Percentiles rank a stretch among this genome's conserved stretches.
These are phyloP conservation scores for Theileria luwenshuni DNA, from an alignment of 169 alveolate species.

Conservation along the genomic window DNA sequence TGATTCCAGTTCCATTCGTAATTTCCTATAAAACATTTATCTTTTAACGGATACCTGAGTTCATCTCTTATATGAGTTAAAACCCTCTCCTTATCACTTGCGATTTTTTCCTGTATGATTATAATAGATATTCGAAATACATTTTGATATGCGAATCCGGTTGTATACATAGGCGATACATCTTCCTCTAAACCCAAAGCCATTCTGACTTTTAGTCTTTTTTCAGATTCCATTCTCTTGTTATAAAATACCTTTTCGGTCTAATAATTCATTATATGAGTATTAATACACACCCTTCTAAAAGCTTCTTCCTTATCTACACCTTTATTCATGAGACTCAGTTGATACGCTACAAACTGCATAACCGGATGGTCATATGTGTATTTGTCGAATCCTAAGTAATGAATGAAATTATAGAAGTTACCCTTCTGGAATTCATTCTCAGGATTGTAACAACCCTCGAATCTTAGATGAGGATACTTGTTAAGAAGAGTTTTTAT, in stretches of 20 bases:
- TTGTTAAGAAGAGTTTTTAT: constrained; percentile 69
- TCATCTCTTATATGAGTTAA: constrained; percentile 54
- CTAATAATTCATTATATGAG: constrained; percentile 21
- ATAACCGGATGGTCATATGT: constrained; percentile 62
- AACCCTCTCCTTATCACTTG: constrained; percentile 45
- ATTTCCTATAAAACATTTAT: too few relatives aligned
- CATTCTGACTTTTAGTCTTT: constrained; percentile 71
- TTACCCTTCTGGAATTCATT: constrained; percentile 80
- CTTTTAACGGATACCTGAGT: too few relatives aligned
- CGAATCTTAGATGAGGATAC: constrained; percentile 85
- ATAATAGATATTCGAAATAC: constrained; percentile 14
- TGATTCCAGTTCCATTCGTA: too few relatives aligned
- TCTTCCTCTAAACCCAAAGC: constrained; percentile 73
- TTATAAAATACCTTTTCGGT: constrained; percentile 73
- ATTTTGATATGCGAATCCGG: constrained; percentile 66
- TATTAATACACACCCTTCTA: constrained; percentile 21
- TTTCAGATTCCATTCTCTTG: constrained; percentile 75
- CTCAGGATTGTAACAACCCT: constrained; percentile 79
- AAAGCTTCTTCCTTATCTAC: constrained; percentile 72
- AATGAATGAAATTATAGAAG: background rate
- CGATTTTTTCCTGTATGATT: constrained; percentile 56
- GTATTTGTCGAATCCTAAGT: constrained; percentile 54
- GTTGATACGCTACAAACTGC: constrained; percentile 65
- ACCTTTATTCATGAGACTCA: constrained; percentile 72
- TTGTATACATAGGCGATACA: constrained; percentile 69